Percentiles rank a stretch among this genome's conserved stretches.
These are phyloP conservation scores for Kentomonas sorsogonicus DNA, from an alignment of 208 protist species.

Conservation along the genomic window DNA sequence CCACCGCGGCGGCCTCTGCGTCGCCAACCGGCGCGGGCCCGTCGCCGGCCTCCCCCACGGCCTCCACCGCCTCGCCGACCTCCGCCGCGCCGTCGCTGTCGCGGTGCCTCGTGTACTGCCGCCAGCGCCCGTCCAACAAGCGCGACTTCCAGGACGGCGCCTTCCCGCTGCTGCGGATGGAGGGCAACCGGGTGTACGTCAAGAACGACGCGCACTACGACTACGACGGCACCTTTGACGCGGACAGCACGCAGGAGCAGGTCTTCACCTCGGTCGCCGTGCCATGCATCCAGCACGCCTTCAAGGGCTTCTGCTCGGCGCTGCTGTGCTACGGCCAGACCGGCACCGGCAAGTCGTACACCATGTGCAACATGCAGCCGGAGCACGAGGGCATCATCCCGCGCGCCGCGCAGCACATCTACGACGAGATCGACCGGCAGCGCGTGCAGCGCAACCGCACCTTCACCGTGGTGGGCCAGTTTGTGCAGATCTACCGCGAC, in stretches of 20 bases:
- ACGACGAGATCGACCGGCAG: conserved; percentile 36
- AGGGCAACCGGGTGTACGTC: conserved; percentile 53
- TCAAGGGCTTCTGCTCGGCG: conserved; percentile 83
- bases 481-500: conserved; percentile 90
- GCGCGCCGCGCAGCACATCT: conserved; percentile 68
- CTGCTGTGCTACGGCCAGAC: conserved; percentile 93
- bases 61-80: no score
- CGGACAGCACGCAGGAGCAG: conserved; percentile 56
- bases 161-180: conserved; percentile 40
- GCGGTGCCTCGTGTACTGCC: conserved; percentile 79
- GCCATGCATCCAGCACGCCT: conserved; percentile 77
- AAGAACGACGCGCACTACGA: conserved; percentile 83
- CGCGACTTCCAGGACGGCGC: conserved; percentile 66
- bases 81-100: no score
- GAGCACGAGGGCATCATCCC: conserved; percentile 85
- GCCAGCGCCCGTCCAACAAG: conserved; percentile 63
- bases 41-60: no score
- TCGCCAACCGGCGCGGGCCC: no score
- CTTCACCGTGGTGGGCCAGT: conserved; percentile 64
- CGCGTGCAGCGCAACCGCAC: conserved; percentile 15
- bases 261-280: conserved; percentile 76
- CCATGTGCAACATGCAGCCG: conserved; percentile 84
- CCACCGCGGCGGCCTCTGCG: no score
- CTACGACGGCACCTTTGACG: conserved; percentile 79
- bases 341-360: conserved; percentile 89